Evolutionary conservation across 768 basidiomycete genomes (phyloP).

Genomic region (Lactarius hatsudake): DNA sequence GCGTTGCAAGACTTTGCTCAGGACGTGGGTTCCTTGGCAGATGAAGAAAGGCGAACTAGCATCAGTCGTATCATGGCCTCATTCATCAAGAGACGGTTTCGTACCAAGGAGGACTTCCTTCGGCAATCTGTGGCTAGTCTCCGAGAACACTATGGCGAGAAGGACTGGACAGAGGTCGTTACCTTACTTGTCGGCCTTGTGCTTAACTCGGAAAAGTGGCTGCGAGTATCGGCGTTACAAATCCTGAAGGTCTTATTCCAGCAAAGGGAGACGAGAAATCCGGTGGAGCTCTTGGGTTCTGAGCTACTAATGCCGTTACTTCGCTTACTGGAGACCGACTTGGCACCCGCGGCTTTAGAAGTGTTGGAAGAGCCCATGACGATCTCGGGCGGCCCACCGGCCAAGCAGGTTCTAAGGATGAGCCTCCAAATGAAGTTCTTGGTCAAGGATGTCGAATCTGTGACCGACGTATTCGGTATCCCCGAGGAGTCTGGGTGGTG

Average conservation of each 20-base stretch:
- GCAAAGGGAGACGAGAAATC: slow-evolving; percentile 73
- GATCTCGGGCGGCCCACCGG: slow-evolving; percentile 71
- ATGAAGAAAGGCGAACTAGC: slow-evolving; percentile 66
- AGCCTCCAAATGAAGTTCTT: slow-evolving; percentile 67
- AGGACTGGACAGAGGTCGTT: slow-evolving; percentile 77
- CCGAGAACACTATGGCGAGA: slow-evolving; percentile 76
- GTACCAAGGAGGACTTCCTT: slow-evolving; percentile 91
- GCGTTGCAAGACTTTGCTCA: slow-evolving; percentile 67
- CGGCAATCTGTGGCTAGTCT: slow-evolving; percentile 83
- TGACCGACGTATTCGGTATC: slow-evolving; percentile 75
- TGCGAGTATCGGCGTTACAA: slow-evolving; percentile 80
- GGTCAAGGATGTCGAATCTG: slow-evolving; percentile 47
- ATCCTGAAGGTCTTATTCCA: slow-evolving; percentile 87
- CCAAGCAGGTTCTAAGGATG: slow-evolving; percentile 88
- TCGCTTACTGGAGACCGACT: slow-evolving; percentile 82
- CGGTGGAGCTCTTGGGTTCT: slow-evolving; percentile 71
- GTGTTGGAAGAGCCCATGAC: slow-evolving; percentile 90
- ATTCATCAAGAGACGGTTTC: slow-evolving; percentile 82
- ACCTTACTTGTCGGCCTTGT: slow-evolving; percentile 84
- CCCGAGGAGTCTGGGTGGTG: slow-evolving; percentile 87
- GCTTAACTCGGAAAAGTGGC: slow-evolving; percentile 78
- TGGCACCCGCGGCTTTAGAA: slow-evolving; percentile 81
- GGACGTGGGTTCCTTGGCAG: slow-evolving; percentile 70
- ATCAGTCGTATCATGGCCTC: slow-evolving; percentile 88
- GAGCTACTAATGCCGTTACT: slow-evolving; percentile 90